These are phyloP conservation scores for Oxytropis ochrocephala DNA, from an alignment of 306 rosid genomes.

Conservation along the genomic window DNA sequence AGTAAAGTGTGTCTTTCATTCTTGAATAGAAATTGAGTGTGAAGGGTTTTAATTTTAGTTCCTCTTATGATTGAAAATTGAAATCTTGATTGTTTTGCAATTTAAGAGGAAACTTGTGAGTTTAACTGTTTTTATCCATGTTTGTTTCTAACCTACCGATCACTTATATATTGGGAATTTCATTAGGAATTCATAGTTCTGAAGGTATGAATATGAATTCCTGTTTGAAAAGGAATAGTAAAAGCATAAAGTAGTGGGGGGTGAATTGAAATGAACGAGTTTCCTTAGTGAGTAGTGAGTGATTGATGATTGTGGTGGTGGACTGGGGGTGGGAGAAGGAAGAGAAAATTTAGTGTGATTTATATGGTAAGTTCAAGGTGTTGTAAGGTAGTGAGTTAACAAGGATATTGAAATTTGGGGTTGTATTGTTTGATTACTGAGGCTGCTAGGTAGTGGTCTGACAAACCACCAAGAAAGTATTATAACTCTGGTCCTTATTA, in stretches of 20 bases:
- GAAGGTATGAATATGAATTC: neutral
- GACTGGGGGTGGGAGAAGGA: neutral
- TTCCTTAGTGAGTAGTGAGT: too few relatives aligned
- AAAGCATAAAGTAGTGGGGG: neutral
- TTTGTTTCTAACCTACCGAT: neutral
- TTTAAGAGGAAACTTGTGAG: neutral
- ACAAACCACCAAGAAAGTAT: too few relatives aligned
- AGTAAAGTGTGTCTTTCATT: too few relatives aligned
- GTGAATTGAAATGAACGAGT: too few relatives aligned
- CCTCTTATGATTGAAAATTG: neutral
- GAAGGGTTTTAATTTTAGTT: neutral
- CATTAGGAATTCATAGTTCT: neutral
- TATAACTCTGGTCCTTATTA: too few relatives aligned
- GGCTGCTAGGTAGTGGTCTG: neutral
- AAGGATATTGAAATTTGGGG: too few relatives aligned
- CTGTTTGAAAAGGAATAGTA: neutral
- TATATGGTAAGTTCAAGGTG: neutral
- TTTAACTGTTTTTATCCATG: neutral
- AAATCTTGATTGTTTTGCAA: neutral
- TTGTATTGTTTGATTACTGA: too few relatives aligned
- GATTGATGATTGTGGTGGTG: neutral
- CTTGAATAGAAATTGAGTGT: neutral
- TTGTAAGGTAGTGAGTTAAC: neutral
- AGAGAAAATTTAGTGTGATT: neutral
- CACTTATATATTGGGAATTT: neutral